Evolutionary conservation across 2,329 filamentous ascomycete species (phyloP), one percentile per base, ranked within the genome.

Genomic region (Reticulascus tulasneorum): DNA sequence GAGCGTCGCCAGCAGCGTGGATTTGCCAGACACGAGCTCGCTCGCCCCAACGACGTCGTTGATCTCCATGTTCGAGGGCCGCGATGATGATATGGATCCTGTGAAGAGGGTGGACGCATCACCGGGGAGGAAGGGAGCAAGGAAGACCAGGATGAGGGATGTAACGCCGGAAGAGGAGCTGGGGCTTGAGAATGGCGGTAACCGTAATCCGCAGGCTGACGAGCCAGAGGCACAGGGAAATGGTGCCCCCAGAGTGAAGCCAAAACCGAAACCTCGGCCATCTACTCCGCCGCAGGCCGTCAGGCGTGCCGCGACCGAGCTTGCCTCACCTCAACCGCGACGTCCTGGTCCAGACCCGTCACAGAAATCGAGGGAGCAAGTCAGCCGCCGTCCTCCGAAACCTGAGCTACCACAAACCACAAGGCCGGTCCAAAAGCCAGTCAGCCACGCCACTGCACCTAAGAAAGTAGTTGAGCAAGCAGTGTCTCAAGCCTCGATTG

Each of bases 31-130:
- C 52, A 73, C 74, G 9, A 71, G 67, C 2, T 65, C 77, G 6
- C 80, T 84, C 32, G 64, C 74, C 17, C 71, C 82, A 0, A 82
- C 82, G 1, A 77, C 68, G 4, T 75, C 79, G 5, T 64, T 87
- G 15, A 81, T 87, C 35, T 75, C 75, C 24, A 70, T 86, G 62
- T 87, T 87, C 47, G 84, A 89, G 58, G 65, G 70, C 44, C 69
- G 32, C 5, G 47, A 17, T 6, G 39, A 24, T 11, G 33, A 44
- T 12, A 48, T 46, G n/a, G 57, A 62, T 28, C 57, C 59, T 4
- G 49, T 56, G 6, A 66, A 64, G 51, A 63, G 51, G 36, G n/a
- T n/a, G n/a, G n/a, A n/a, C n/a, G n/a, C n/a, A n/a, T n/a, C n/a
- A 44, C 32, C 34, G n/a, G 29, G 9, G 28, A 42, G n/a, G 35